A percentile compares a stretch with the other conserved stretches of the same genome.
Conservation (phyloP, 139 green algal genomes). For the Chlamydomonas eustigma region DNA sequence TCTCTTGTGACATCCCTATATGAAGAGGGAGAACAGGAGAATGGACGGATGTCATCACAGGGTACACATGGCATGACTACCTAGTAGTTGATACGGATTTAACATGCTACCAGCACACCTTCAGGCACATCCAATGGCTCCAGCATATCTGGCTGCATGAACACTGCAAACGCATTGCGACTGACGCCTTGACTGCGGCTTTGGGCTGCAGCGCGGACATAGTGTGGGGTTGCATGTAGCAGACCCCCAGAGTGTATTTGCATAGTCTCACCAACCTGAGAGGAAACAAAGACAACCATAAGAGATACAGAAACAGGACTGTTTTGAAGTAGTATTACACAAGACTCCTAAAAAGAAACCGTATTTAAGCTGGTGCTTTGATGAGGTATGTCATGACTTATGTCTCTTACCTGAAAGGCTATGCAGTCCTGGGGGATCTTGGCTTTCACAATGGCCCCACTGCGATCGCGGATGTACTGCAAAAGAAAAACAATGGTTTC, state of each 20-base stretch:
- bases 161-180: conserved; percentile 73
- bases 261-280: conserved; percentile 61
- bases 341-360: too few relatives aligned
- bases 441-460: conserved; percentile 38
- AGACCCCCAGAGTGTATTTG: conserved; percentile 63
- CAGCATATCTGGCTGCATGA: conserved; percentile 65
- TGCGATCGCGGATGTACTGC: conserved; percentile 55
- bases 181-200: conserved; percentile 24
- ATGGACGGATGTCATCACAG: too few relatives aligned
- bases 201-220: conserved; percentile 30
- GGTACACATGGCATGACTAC: too few relatives aligned
- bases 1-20: conserved; percentile 5
- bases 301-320: too few relatives aligned
- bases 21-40: neutral
- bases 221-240: conserved; percentile 71
- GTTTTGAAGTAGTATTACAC: too few relatives aligned
- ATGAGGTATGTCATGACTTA: too few relatives aligned
- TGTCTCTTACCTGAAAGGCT: conserved; percentile 75
- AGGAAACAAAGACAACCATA: neutral
- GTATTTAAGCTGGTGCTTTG: too few relatives aligned
- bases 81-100: too few relatives aligned
- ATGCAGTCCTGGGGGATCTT: conserved; percentile 56
- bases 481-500: conserved; percentile 3
- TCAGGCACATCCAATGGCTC: conserved; percentile 20
- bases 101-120: conserved; percentile 3